Conservation (phyloP, 352 stramenopile genomes). For the Phytophthora syringae region DNA sequence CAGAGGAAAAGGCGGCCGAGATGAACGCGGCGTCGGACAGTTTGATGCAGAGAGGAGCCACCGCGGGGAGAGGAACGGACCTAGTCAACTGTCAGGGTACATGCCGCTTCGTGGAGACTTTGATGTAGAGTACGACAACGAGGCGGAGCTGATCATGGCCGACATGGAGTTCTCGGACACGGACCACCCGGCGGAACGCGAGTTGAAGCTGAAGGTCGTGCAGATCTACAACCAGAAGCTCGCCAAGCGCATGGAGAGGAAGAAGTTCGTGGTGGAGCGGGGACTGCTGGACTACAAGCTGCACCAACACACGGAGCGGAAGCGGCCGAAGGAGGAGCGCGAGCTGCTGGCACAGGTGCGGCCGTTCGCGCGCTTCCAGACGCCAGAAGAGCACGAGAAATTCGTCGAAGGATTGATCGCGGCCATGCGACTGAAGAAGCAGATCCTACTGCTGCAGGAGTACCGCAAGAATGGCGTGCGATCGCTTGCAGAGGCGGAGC, state of each 20-base stretch:
- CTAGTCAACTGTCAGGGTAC: constrained; percentile 87
- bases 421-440: constrained; percentile 93
- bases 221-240: constrained; percentile 98
- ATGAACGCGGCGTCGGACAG: constrained; percentile 26
- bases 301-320: constrained; percentile 91
- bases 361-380: constrained; percentile 96
- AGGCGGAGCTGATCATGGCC: constrained; percentile 95
- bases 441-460: constrained; percentile 96
- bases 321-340: constrained; percentile 94
- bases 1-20: constrained; percentile 41
- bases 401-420: constrained; percentile 93
- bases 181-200: constrained; percentile 88
- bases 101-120: constrained; percentile 97
- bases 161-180: constrained; percentile 97
- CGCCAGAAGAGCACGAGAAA: constrained; percentile 92
- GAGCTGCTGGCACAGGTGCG: constrained; percentile 95
- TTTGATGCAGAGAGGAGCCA: constrained; percentile 16
- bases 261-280: constrained; percentile 92
- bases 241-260: constrained; percentile 92
- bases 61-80: constrained; percentile 29
- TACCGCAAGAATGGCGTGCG: constrained; percentile 95
- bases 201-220: constrained; percentile 97
- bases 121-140: constrained; percentile 98
- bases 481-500: constrained; percentile 93
- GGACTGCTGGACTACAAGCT: constrained; percentile 94